Evolutionary conservation across 371 early-diverging fungal genomes (phyloP).

Genomic region (Apophysomyces trapeziformis): DNA sequence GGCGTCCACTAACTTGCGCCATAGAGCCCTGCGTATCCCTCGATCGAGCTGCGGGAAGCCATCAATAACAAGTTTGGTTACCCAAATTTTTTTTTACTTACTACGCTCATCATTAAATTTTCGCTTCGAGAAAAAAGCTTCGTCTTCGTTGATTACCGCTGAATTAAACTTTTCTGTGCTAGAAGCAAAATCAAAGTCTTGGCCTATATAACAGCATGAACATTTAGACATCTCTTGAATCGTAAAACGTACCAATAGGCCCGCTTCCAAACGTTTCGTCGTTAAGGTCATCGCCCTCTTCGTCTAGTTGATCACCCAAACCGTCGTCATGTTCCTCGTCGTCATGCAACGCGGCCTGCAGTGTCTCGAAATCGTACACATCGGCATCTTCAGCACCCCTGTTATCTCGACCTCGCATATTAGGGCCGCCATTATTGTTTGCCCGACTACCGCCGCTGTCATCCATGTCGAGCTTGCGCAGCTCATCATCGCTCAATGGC

Average conservation of each 20-base stretch:
- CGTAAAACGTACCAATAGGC: conserved; percentile 47
- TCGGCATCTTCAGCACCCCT: conserved; percentile 33
- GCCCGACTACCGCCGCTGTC: conserved; percentile 29
- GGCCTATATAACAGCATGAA: conserved; percentile 36
- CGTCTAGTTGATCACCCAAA: conserved; percentile 65
- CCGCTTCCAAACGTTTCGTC: conserved; percentile 86
- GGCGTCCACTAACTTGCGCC: background rate
- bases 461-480: conserved; percentile 38
- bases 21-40: background rate
- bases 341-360: conserved; percentile 41
- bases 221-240: conserved; percentile 12
- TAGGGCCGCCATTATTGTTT: conserved; percentile 5
- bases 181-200: conserved; percentile 77
- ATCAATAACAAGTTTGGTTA: background rate
- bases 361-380: conserved; percentile 49
- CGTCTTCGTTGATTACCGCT: conserved; percentile 56
- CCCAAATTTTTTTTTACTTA: background rate
- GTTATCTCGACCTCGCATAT: conserved; percentile 24
- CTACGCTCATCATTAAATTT: background rate
- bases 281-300: conserved; percentile 80
- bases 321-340: conserved; percentile 52
- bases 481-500: conserved; percentile 53
- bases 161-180: conserved; percentile 61
- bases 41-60: background rate
- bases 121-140: conserved; percentile 56